Evolutionary conservation across 2,329 filamentous ascomycete genomes (phyloP).

Genomic region (Colletotrichum sp.): DNA sequence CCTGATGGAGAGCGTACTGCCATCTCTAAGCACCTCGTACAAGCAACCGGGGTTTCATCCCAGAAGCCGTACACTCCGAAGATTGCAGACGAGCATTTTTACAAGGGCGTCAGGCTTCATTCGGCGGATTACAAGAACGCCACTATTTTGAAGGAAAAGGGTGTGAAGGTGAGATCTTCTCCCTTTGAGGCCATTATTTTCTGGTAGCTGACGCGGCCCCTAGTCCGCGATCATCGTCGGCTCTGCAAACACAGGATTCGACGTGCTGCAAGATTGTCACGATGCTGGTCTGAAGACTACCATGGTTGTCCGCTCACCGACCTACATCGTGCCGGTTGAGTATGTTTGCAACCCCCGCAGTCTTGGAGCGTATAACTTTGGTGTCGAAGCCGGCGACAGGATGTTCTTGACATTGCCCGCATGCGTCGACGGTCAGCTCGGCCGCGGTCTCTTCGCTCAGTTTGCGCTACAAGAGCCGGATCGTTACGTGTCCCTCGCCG

Average conservation of each 20-base stretch:
- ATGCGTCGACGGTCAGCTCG: neutral
- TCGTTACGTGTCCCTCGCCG: neutral
- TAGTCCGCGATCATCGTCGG: conserved; percentile 38
- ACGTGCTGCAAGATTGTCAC: conserved; percentile 39
- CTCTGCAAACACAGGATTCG: conserved; percentile 46
- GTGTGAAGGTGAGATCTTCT: neutral
- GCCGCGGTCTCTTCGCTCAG: neutral
- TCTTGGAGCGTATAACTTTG: conserved; percentile 34
- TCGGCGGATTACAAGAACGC: neutral
- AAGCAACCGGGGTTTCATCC: conserved; percentile 28
- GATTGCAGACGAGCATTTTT: conserved; percentile 12
- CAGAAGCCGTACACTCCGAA: conserved; percentile 27
- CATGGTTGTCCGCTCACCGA: conserved; percentile 38
- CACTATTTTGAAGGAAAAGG: neutral
- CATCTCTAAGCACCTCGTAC: conserved; percentile 28
- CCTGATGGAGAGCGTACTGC: conserved; percentile 1
- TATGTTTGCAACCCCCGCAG: conserved; percentile 28
- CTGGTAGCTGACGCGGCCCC: neutral
- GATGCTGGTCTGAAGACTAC: conserved; percentile 32
- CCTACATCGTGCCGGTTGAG: conserved; percentile 35
- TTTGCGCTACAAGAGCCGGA: neutral
- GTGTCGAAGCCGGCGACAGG: neutral
- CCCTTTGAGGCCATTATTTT: neutral
- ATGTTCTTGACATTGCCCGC: neutral
- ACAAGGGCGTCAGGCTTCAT: neutral